Conservation (phyloP, 371 early-diverging fungal genomes). For the Mortierella sp. region DNA sequence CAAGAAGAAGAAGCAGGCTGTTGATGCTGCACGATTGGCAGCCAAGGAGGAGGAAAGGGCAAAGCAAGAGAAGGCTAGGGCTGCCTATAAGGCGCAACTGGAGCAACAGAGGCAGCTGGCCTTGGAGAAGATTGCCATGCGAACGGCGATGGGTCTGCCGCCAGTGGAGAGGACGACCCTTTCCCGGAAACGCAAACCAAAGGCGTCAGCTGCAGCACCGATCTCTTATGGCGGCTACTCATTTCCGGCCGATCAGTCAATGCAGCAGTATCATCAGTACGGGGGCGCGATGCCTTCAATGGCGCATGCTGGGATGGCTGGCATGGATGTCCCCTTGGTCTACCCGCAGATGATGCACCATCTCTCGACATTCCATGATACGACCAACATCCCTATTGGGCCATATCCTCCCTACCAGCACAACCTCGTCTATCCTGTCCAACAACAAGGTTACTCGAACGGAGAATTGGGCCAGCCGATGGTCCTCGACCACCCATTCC, state of each 20-base stretch:
- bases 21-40: constrained; percentile 19
- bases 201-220: background rate
- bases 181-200: background rate
- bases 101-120: background rate
- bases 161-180: background rate
- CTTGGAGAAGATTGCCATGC: background rate
- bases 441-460: background rate
- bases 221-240: background rate
- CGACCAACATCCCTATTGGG: background rate
- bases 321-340: background rate
- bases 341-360: background rate
- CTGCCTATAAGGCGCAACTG: background rate
- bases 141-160: background rate
- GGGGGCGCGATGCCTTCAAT: background rate
- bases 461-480: background rate
- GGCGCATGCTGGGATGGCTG: background rate
- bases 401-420: background rate
- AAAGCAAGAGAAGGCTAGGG: background rate
- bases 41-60: constrained; percentile 13
- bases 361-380: background rate
- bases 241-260: background rate
- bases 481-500: constrained; percentile 23
- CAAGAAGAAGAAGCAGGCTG: constrained; percentile 18
- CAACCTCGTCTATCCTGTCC: background rate
- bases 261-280: background rate